Base-by-base conservation (phyloP, 441 rosid genomes). In the Biscutella laevigata region DNA sequence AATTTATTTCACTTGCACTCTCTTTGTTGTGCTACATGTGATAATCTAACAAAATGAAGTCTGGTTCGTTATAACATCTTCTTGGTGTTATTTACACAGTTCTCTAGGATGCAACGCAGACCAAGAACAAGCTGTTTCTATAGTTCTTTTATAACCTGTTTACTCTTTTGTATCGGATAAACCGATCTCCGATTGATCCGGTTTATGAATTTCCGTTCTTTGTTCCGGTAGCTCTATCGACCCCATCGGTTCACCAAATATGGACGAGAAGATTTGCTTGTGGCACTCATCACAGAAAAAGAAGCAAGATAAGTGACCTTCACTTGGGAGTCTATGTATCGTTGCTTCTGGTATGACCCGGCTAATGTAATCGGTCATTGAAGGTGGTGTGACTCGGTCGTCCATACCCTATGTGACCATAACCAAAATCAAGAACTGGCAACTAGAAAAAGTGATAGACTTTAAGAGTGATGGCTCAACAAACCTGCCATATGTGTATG, bases 271-370 rank as follows among this genome's bases (percentile, higher is more conserved):
- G 16, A 92, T 74, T 49, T 71, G 76, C 44, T 78, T 62, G 53
- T 92, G 99, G 67, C 99, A 92, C 36, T 75, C 83, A 17, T 86
- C 80, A 13, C 97, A 92, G 66, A 88, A 72, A 60, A 56, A 86
- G 71, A 81, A 84, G 61, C 66, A 88, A 3, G 99, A 88, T 45
- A 81, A 86, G 58, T 92, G 99, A 34, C 99, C 95, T 71, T 88
- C 95, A 12, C 71, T 66, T 38, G 89, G 89, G 47, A 88, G 84
- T 67, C 64, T 78, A 54, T 84, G 92, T 50, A 84, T 43, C 19
- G 60, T 66, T 32, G 84, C 95, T 29, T 69, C 71, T 4, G 89
- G 92, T 34, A 92, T 75, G 59, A 86, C 80, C 37, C 97, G 77
- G 69, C 76, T 73, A 38, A 88, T 75, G 67, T 78, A 86, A 60